phyloP scores from a whole-genome alignment of 306 rosid genomes.

The Glycine soja region DNA sequence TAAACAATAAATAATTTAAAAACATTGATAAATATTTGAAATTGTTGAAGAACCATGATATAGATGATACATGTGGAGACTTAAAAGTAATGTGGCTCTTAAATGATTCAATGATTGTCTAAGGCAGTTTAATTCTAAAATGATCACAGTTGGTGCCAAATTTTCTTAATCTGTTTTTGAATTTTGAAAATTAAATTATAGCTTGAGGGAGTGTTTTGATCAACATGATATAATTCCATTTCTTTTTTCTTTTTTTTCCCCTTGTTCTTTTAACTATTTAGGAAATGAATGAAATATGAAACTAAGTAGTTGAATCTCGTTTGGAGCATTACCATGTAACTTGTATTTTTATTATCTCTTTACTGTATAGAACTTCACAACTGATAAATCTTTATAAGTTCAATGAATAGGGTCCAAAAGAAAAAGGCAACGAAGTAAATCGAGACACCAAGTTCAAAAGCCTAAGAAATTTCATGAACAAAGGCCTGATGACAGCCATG shows the following conservation, averaged over 20 bases:
- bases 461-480: conserved; percentile 37
- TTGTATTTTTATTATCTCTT: conserved; percentile 15
- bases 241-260: background rate
- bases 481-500: conserved; percentile 20
- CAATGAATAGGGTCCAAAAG: conserved; percentile 50
- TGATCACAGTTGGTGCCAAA: background rate
- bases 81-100: no score
- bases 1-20: no score
- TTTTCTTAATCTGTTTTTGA: conserved; percentile 16
- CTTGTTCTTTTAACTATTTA: background rate
- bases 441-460: conserved; percentile 28
- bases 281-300: conserved; percentile 1
- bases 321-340: background rate
- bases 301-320: background rate
- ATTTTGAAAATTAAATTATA: background rate
- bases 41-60: no score
- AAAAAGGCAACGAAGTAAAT: conserved; percentile 42
- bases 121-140: no score
- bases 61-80: no score
- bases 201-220: background rate
- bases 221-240: conserved; percentile 9
- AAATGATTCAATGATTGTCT: no score
- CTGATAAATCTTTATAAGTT: conserved; percentile 37
- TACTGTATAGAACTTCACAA: conserved; percentile 4
- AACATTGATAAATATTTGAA: no score